phyloP scores from a whole-genome alignment of 257 asterid species.

The Schizonepeta tenuifolia region DNA sequence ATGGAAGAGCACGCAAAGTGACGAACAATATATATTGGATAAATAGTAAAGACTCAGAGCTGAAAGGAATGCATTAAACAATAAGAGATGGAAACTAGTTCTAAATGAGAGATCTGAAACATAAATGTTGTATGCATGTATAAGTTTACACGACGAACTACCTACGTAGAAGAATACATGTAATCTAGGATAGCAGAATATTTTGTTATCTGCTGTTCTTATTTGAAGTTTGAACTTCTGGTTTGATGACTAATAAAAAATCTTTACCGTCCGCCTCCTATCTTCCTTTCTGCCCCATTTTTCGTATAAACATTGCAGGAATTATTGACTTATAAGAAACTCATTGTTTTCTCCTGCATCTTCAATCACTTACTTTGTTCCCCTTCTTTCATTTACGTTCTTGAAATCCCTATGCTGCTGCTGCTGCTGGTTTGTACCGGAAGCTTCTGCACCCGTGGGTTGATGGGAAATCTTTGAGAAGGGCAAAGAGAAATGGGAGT shows the following conservation, averaged over 20 bases:
- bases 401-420: constrained; percentile 19
- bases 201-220: constrained; percentile 10
- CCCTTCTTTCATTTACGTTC: constrained; percentile 16
- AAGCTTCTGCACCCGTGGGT: constrained; percentile 8
- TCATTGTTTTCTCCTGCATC: constrained; percentile 29
- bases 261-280: not conserved
- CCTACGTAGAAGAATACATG: constrained; percentile 19
- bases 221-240: constrained; percentile 12
- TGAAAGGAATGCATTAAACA: not conserved
- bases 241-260: not conserved
- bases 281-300: constrained; percentile 27
- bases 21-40: not conserved
- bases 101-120: not conserved
- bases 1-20: not conserved
- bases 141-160: constrained; percentile 5
- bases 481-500: constrained; percentile 25
- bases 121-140: not conserved
- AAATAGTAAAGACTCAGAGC: constrained; percentile 8
- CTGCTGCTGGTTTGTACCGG: not conserved
- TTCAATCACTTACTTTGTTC: not conserved
- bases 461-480: constrained; percentile 20
- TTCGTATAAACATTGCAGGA: constrained; percentile 19
- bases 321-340: not conserved
- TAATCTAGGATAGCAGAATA: constrained; percentile 24
- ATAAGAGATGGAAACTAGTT: not conserved